Base-by-base conservation (phyloP, 169 alveolate species). In the Plasmodium gallinaceum region DNA sequence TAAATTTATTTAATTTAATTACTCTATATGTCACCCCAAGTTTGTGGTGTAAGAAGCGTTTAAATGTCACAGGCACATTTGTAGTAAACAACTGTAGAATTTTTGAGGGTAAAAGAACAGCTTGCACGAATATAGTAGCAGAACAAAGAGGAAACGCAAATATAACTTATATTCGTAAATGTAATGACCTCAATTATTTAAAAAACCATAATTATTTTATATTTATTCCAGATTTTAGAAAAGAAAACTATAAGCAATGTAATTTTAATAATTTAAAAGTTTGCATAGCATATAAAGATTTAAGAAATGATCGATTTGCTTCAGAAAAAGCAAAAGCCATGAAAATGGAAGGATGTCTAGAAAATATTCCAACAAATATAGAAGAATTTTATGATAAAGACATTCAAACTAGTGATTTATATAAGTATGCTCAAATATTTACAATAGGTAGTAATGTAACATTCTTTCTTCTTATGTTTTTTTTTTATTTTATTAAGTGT, bases 11-110 rank as follows among this genome's bases (percentile, higher is more conserved):
- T 64, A 92, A 89, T 74, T 65, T 74, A 65, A 75, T 71, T 45
- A 88, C 94, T 74, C 39, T 92, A 52, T 74, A 88, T 80, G 57
- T 52, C 16, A 57, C 78, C 18, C 95, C 95, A 48, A 70, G 80
- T 42, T 62, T 62, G n/a, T 92, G 95, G 95, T 92, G 95, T 72
- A 72, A 83, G 45, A 58, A 83, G n/a, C 88, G 95, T 48, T 88
- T 92, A 90, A 57, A 58, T 43, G 37, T 45, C 7, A 24, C 26
- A 57, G 95, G 88, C 60, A 83, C 64, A 0, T 72, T 24, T 37
- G 92, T 92, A 14, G 93, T 88, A 1, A 78, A 58, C 24, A 83
- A 88, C 72, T 92, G 94, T 39, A 73, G 94, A 57, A 16, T 70
- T 54, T 92, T 76, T 73, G 88, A 73, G 42, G 76, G 94, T 3